phyloP scores from a whole-genome alignment of 768 basidiomycete genomes.

The Psilocybe cyanescens region DNA sequence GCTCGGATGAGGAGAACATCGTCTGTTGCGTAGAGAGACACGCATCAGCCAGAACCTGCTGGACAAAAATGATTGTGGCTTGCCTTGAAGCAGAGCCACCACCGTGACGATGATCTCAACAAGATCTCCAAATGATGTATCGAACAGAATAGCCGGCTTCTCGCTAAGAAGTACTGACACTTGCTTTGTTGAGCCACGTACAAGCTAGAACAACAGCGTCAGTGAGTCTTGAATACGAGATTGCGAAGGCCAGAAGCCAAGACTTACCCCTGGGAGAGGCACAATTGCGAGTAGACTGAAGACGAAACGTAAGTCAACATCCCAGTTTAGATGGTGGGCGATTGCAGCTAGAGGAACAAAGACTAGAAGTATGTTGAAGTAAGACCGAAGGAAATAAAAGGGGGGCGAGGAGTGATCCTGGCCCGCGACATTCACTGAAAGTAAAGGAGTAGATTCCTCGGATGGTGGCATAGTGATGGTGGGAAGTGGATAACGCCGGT shows the following conservation, averaged over 20 bases:
- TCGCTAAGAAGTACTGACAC: background rate
- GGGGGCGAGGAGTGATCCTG: background rate
- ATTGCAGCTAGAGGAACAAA: background rate
- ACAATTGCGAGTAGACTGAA: background rate
- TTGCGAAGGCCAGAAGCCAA: background rate
- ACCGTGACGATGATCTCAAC: background rate
- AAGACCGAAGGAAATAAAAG: background rate
- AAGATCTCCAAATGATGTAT: background rate
- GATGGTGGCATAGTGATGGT: background rate
- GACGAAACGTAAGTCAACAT: background rate
- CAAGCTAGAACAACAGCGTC: background rate
- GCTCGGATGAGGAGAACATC: background rate
- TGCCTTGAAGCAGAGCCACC: background rate
- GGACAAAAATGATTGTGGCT: too few relatives aligned
- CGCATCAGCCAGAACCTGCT: background rate
- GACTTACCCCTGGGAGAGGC: background rate
- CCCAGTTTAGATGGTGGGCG: background rate
- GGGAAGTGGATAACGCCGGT: too few relatives aligned
- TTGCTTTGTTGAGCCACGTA: background rate
- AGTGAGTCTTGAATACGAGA: background rate
- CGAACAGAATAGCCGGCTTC: background rate
- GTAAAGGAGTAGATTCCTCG: background rate
- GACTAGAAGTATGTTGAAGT: background rate
- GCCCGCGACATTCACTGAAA: background rate
- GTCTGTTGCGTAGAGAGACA: background rate